These are phyloP conservation scores for Drosera capensis DNA, from an alignment of 148 eudicot genomes.

Conservation along the genomic window DNA sequence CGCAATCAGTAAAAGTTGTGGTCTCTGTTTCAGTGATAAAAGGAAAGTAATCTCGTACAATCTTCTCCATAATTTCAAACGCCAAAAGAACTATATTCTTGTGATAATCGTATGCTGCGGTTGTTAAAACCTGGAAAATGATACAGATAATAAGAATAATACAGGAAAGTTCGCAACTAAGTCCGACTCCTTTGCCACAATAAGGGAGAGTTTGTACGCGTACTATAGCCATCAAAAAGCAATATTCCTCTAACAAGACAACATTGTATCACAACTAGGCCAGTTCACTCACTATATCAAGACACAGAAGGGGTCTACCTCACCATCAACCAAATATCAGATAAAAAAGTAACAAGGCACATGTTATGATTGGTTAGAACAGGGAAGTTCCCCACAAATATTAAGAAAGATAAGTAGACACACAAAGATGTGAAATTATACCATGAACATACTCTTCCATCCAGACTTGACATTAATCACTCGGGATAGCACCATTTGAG, in stretches of 20 bases:
- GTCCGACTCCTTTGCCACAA: no score
- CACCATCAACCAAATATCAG: no score
- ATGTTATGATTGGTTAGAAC: no score
- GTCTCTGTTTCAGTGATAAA: conserved; percentile 97
- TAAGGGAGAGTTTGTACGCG: no score
- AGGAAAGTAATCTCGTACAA: conserved; percentile 93
- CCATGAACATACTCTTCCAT: conserved; percentile 99
- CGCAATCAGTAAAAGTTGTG: conserved; percentile 94
- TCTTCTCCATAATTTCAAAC: conserved; percentile 92
- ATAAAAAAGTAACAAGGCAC: no score
- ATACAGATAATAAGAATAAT: neutral
- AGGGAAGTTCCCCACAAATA: no score
- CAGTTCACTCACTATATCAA: no score
- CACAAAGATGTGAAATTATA: conserved; percentile 17
- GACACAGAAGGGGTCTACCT: no score
- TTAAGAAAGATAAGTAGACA: neutral
- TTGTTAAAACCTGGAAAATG: conserved; percentile 73
- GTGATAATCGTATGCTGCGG: conserved; percentile 99
- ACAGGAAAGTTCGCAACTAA: neutral
- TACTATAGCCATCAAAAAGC: no score
- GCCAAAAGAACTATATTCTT: conserved; percentile 90
- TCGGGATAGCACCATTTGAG: conserved; percentile 95
- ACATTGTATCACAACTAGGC: no score
- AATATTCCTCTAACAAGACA: no score
- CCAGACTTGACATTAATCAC: conserved; percentile 96